Evolutionary conservation across 2,329 filamentous ascomycete species (phyloP), one percentile per base, ranked within the genome.

Genomic region (Tolypocladium pustulatum): DNA sequence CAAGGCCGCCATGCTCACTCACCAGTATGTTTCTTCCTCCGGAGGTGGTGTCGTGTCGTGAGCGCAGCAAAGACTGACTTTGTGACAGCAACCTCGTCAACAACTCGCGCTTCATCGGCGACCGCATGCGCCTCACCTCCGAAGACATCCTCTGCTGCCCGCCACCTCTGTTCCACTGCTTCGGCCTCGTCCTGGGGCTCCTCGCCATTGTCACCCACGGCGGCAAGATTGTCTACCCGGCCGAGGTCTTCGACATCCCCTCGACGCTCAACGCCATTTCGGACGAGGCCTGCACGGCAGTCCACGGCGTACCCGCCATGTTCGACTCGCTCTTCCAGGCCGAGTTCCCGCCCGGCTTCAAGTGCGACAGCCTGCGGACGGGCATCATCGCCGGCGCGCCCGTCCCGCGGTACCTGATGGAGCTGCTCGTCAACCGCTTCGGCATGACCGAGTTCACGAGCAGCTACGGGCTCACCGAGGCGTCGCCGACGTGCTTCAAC

Each of bases 221-320:
- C 54, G 83, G 83, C 43, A 89, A 87, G 70, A 85, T 91, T 56
- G 84, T 93, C 12, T 90, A 90, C 66, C 89, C 90, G 0, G 81
- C 82, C 62, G 87, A 91, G 65, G 83, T 86, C 0, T 93, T 93
- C 66, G 86, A 90, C 65, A 79, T 87, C 1, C 71, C 74, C 5
- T 83, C 87, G 0, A 87, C 86, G 2, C 77, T 92, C 38, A 77
- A 77, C 51, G 86, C 87, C 57, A 83, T 93, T 43, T 79, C 81
- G 1, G 79, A 86, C 57, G 86, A 89, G 67, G 75, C 77, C 53
- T 88, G 86, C 69, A 93, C 90, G 0, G 89, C 87, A 0, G 77
- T 93, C 0, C 89, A 92, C 68, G 90, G 90, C 38, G 90, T 93
- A 0, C 90, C 90, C 0, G 89, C 90, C 59, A 93, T 93, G 90